Evolutionary conservation across 768 basidiomycete species (phyloP).

Genomic region (Coprinopsis sp.): DNA sequence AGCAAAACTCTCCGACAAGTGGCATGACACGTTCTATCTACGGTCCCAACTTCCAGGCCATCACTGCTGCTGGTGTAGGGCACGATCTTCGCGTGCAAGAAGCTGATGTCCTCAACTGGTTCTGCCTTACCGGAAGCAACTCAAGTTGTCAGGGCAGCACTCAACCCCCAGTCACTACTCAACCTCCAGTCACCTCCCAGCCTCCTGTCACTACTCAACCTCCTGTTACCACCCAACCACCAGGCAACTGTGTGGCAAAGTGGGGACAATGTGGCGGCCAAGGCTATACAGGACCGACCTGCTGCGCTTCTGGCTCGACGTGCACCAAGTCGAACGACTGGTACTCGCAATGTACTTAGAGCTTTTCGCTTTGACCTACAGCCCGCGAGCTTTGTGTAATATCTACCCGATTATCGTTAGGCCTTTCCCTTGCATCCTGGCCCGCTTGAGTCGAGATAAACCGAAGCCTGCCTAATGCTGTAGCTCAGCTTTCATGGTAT

Average conservation of each 20-base stretch:
- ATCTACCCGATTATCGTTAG: too few species aligned
- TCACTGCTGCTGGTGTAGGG: slow-evolving; percentile 41
- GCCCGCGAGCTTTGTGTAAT: too few species aligned
- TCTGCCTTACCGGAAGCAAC: slow-evolving; percentile 44
- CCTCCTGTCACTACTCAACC: too few species aligned
- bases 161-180: slow-evolving; percentile 14
- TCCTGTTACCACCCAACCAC: too few species aligned
- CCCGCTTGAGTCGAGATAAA: too few species aligned
- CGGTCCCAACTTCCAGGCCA: slow-evolving; percentile 47
- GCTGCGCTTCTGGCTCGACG: slow-evolving; percentile 27
- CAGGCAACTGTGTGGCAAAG: not conserved
- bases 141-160: slow-evolving; percentile 11
- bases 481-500: too few species aligned
- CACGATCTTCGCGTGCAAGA: slow-evolving; percentile 51
- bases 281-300: slow-evolving; percentile 30
- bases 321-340: slow-evolving; percentile 26
- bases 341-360: slow-evolving; percentile 34
- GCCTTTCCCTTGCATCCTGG: too few species aligned
- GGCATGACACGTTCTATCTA: slow-evolving; percentile 48
- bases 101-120: slow-evolving; percentile 42
- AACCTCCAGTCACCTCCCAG: slow-evolving; percentile 9
- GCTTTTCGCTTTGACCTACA: too few species aligned
- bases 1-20: slow-evolving; percentile 35
- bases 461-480: too few species aligned
- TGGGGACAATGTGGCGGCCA: slow-evolving; percentile 23